Evolutionary conservation across 768 basidiomycete genomes (phyloP).

Genomic region (Coprinellus micaceus): DNA sequence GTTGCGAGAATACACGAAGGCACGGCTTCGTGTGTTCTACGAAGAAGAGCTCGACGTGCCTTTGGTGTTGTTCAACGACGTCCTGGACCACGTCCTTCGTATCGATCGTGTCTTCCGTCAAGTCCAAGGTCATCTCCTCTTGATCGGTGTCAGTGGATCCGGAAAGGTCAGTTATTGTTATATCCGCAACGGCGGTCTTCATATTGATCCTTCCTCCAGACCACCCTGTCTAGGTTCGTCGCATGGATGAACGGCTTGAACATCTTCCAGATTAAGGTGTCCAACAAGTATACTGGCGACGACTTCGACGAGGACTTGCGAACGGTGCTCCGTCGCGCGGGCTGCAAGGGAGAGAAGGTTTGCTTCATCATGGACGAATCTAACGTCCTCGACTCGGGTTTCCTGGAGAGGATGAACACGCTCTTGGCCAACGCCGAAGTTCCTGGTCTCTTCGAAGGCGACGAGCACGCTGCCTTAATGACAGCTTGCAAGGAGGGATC

Average conservation of each 20-base stretch:
- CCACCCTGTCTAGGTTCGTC: slow-evolving; percentile 95
- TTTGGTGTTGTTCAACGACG: slow-evolving; percentile 97
- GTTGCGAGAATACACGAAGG: slow-evolving; percentile 94
- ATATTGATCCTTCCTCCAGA: slow-evolving; percentile 44
- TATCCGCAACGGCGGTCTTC: neutral
- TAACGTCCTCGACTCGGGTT: slow-evolving; percentile 97
- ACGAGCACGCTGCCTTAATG: slow-evolving; percentile 96
- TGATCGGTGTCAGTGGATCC: slow-evolving; percentile 97
- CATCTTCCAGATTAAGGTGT: slow-evolving; percentile 99
- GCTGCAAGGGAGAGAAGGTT: slow-evolving; percentile 98
- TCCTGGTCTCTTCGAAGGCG: slow-evolving; percentile 99
- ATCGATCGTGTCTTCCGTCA: slow-evolving; percentile 99
- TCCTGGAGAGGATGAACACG: slow-evolving; percentile 99
- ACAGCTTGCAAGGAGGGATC: slow-evolving; percentile 99
- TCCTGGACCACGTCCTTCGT: slow-evolving; percentile 94
- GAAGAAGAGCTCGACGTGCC: slow-evolving; percentile 98
- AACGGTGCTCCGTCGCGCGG: slow-evolving; percentile 88
- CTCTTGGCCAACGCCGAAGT: slow-evolving; percentile 99
- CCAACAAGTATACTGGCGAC: slow-evolving; percentile 97
- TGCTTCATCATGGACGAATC: slow-evolving; percentile 99
- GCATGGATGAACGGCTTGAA: slow-evolving; percentile 99
- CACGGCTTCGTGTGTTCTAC: slow-evolving; percentile 95
- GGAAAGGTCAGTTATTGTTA: slow-evolving; percentile 70
- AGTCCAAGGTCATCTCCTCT: slow-evolving; percentile 90
- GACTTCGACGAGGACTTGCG: slow-evolving; percentile 98